Percentiles rank a stretch among this genome's conserved stretches.
Evolutionary conservation across 768 basidiomycete species (phyloP).

Genomic region (Rhodotorula diobovata): DNA sequence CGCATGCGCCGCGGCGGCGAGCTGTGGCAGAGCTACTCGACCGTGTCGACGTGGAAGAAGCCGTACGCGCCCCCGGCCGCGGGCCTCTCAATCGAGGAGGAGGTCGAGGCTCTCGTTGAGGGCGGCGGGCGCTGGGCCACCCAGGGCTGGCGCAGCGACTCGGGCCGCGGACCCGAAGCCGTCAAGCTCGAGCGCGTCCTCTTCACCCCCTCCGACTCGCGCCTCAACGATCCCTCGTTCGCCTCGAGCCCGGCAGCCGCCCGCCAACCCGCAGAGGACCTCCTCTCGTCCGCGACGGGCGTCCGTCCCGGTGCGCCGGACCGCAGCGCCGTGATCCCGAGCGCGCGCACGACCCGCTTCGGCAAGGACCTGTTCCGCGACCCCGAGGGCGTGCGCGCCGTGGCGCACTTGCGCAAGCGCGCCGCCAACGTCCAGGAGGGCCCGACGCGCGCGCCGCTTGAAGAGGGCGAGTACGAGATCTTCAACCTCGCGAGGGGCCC

Average conservation of each 20-base stretch:
- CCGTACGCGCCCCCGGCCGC: conserved; percentile 66
- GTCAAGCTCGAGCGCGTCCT: conserved; percentile 28
- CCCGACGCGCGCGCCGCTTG: conserved; percentile 16
- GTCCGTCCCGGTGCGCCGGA: conserved; percentile 31
- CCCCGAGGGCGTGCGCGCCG: conserved; percentile 28
- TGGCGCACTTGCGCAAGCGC: conserved; percentile 15
- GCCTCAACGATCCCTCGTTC: neutral
- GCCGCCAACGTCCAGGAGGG: conserved; percentile 26
- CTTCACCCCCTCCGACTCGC: conserved; percentile 54
- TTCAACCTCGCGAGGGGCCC: conserved; percentile 32
- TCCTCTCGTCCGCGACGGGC: conserved; percentile 8
- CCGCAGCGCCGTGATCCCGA: conserved; percentile 9
- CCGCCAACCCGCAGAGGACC: neutral
- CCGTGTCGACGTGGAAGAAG: conserved; percentile 76
- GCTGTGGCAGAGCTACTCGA: conserved; percentile 62
- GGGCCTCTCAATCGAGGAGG: conserved; percentile 63
- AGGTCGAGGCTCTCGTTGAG: conserved; percentile 87
- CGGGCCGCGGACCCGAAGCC: conserved; percentile 27
- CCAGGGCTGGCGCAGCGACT: conserved; percentile 30
- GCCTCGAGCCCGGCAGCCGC: neutral
- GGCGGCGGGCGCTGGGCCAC: conserved; percentile 51
- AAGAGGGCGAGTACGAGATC: conserved; percentile 29
- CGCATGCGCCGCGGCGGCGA: conserved; percentile 45
- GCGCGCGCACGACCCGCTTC: conserved; percentile 33
- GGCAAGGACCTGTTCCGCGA: conserved; percentile 40